Conservation (phyloP, 306 rosid species). For the Rosa rugosa region DNA sequence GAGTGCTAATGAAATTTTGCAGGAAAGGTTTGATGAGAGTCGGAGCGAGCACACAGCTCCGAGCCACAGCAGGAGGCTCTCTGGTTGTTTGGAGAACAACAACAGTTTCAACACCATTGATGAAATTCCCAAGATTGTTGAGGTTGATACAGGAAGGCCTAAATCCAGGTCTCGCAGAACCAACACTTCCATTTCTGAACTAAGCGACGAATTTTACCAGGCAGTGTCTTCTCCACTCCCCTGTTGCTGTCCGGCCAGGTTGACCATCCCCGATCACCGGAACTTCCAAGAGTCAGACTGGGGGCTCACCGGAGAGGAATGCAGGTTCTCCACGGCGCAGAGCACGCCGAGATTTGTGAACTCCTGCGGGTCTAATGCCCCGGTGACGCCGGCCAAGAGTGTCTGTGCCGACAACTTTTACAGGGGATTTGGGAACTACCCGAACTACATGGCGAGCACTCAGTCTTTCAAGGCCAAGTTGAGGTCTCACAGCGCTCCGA, state of each 20-base stretch:
- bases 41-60: conserved; percentile 56
- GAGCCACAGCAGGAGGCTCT: conserved; percentile 60
- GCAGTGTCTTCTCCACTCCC: conserved; percentile 54
- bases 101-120: conserved; percentile 39
- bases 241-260: conserved; percentile 37
- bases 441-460: conserved; percentile 76
- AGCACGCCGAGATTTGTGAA: conserved; percentile 73
- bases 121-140: conserved; percentile 78
- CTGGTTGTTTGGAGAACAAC: conserved; percentile 55
- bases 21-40: conserved; percentile 75
- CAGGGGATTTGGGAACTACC: conserved; percentile 45
- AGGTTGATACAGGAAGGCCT: conserved; percentile 78
- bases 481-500: conserved; percentile 90
- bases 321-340: conserved; percentile 79
- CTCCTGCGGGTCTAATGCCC: conserved; percentile 43
- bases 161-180: conserved; percentile 70
- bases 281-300: conserved; percentile 57
- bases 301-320: conserved; percentile 70
- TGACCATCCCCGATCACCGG: conserved; percentile 47
- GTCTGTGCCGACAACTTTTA: conserved; percentile 41
- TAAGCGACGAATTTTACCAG: conserved; percentile 51
- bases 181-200: conserved; percentile 65
- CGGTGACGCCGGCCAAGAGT: conserved; percentile 62
- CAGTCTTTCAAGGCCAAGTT: conserved; percentile 78
- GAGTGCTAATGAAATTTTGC: conserved; percentile 8